Percentiles rank a stretch among this genome's conserved stretches.
Conservation (phyloP, 202 grass and related monocot genomes). For the Alloteropsis angusta region DNA sequence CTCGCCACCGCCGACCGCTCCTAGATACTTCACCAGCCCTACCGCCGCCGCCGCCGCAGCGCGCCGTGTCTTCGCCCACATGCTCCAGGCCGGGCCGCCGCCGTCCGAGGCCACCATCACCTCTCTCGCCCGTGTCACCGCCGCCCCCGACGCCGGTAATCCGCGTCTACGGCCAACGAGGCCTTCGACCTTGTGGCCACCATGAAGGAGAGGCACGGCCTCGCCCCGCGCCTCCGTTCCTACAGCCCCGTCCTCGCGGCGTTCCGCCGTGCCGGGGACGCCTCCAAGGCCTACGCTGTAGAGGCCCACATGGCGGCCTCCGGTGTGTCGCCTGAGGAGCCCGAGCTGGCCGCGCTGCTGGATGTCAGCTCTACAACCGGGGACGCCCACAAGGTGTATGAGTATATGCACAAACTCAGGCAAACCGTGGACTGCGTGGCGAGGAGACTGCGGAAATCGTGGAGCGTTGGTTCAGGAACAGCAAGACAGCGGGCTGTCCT, state of each 20-base stretch:
- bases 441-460: constrained; percentile 29
- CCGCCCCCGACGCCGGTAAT: not conserved
- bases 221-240: constrained; percentile 58
- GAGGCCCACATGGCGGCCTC: constrained; percentile 59
- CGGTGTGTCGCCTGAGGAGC: constrained; percentile 57
- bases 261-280: constrained; percentile 43
- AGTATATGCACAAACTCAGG: constrained; percentile 70
- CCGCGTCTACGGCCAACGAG: constrained; percentile 29
- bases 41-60: constrained; percentile 22
- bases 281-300: constrained; percentile 53
- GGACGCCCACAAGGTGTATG: constrained; percentile 54
- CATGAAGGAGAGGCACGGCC: constrained; percentile 58
- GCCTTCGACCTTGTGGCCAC: constrained; percentile 54
- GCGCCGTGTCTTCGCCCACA: constrained; percentile 65
- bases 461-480: constrained; percentile 52
- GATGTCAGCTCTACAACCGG: constrained; percentile 42
- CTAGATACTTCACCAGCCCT: not conserved
- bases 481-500: constrained; percentile 15
- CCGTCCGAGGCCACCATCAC: constrained; percentile 84
- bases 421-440: constrained; percentile 25
- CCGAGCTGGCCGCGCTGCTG: constrained; percentile 44
- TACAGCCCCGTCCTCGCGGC: constrained; percentile 63
- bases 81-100: constrained; percentile 40
- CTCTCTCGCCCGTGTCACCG: constrained; percentile 55
- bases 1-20: constrained; percentile 34